These are phyloP conservation scores for Candida berthetii DNA, from an alignment of 805 yeast species.

Conservation along the genomic window DNA sequence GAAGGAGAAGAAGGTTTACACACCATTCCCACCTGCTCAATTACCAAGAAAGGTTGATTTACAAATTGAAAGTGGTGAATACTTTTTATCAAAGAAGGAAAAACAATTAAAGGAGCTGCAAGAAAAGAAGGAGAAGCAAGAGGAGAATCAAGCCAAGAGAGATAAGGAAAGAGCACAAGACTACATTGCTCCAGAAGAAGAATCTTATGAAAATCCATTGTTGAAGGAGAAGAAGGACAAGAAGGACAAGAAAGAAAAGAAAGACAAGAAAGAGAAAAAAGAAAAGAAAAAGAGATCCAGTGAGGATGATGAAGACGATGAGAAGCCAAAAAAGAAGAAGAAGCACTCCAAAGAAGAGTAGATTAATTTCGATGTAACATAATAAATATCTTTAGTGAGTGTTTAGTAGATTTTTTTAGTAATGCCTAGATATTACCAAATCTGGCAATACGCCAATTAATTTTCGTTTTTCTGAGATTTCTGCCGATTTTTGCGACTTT, in stretches of 20 bases:
- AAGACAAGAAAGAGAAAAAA: conserved; percentile 20
- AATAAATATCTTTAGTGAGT: too few relatives aligned
- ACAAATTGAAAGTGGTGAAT: conserved; percentile 97
- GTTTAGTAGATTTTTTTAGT: too few relatives aligned
- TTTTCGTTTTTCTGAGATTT: too few relatives aligned
- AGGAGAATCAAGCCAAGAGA: conserved; percentile 56
- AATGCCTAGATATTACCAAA: not conserved
- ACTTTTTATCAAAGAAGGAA: conserved; percentile 84
- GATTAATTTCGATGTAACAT: not conserved
- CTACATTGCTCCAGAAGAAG: conserved; percentile 84
- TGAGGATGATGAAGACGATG: conserved; percentile 21
- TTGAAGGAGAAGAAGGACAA: conserved; percentile 25
- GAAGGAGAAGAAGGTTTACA: conserved; percentile 65
- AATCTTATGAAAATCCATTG: conserved; percentile 38
- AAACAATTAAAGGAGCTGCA: conserved; percentile 65
- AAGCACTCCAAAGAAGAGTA: conserved; percentile 6
- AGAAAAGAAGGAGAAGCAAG: conserved; percentile 76
- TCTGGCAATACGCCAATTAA: too few relatives aligned
- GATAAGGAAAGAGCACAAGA: conserved; percentile 70
- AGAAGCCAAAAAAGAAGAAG: conserved; percentile 23
- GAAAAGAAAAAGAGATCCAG: conserved; percentile 19
- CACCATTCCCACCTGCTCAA: conserved; percentile 99
- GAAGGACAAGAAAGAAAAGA: conserved; percentile 19
- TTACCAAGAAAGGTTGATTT: conserved; percentile 95
- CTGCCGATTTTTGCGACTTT: too few relatives aligned